Percentiles rank a stretch among this genome's conserved stretches.
Evolutionary conservation across 805 yeast species (phyloP).

Genomic region (Blastobotrys attinorum): DNA sequence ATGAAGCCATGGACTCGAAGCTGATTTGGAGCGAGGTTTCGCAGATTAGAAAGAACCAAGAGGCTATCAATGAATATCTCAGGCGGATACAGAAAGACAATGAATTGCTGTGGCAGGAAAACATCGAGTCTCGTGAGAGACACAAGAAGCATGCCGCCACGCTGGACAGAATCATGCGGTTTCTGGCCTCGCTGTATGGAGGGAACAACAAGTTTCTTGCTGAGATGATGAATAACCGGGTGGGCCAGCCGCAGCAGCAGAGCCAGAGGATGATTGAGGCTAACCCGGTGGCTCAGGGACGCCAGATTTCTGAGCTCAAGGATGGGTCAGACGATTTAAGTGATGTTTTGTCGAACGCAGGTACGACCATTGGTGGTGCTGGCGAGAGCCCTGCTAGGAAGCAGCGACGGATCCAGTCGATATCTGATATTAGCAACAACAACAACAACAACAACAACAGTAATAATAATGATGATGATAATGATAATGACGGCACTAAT

Average conservation of each 20-base stretch:
- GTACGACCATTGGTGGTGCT: too few species aligned
- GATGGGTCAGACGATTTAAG: too few species aligned
- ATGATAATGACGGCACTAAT: background rate
- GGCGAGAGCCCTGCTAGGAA: background rate
- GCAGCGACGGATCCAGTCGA: background rate
- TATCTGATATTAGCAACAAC: background rate
- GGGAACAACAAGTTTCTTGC: background rate
- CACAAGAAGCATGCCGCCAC: constrained; percentile 82
- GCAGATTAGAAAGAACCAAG: constrained; percentile 66
- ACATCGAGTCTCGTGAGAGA: constrained; percentile 72
- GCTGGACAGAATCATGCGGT: constrained; percentile 76
- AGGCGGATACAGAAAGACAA: constrained; percentile 79
- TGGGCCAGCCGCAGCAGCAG: too few species aligned
- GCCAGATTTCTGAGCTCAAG: too few species aligned
- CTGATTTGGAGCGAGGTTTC: constrained; percentile 65
- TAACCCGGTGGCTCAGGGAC: too few species aligned
- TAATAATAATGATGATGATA: too few species aligned
- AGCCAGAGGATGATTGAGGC: background rate
- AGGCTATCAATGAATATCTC: constrained; percentile 75
- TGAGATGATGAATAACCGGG: background rate
- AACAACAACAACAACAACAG: background rate
- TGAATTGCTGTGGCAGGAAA: constrained; percentile 86
- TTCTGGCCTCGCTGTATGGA: constrained; percentile 77
- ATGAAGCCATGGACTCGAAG: constrained; percentile 37
- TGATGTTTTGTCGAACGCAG: too few species aligned